phyloP scores from a whole-genome alignment of 768 basidiomycete genomes.

The Xerocomus brunneocitrinus region DNA sequence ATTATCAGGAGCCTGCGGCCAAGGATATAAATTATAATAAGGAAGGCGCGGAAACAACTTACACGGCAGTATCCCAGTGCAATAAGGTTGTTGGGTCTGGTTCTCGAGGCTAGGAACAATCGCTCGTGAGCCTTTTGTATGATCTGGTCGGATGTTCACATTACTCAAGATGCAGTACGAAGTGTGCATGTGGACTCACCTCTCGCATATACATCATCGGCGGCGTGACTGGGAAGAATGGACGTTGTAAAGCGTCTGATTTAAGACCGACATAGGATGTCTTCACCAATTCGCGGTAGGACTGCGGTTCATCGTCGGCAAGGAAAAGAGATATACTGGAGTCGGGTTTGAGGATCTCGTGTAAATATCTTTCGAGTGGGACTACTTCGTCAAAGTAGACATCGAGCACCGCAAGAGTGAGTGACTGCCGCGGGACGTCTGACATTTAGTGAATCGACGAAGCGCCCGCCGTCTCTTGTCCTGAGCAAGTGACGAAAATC shows the following conservation, averaged over 20 bases:
- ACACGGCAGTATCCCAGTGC: slow-evolving; percentile 63
- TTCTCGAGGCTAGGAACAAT: slow-evolving; percentile 39
- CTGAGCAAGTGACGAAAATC: background rate
- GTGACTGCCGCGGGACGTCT: background rate
- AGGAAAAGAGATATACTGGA: slow-evolving; percentile 3
- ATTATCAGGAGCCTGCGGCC: slow-evolving; percentile 21
- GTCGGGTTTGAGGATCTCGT: slow-evolving; percentile 30
- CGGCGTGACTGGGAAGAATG: slow-evolving; percentile 28
- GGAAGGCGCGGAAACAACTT: slow-evolving; percentile 11
- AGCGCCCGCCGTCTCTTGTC: background rate
- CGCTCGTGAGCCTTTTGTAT: slow-evolving; percentile 58
- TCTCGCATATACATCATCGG: slow-evolving; percentile 53
- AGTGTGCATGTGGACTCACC: slow-evolving; percentile 30
- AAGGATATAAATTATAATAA: background rate
- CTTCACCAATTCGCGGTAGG: slow-evolving; percentile 38
- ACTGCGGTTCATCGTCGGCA: slow-evolving; percentile 19
- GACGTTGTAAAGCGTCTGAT: slow-evolving; percentile 15
- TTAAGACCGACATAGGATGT: slow-evolving; percentile 44
- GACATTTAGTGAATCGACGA: background rate
- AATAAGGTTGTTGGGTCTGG: slow-evolving; percentile 52
- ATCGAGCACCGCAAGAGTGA: slow-evolving; percentile 35
- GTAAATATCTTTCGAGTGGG: slow-evolving; percentile 37
- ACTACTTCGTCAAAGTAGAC: slow-evolving; percentile 43
- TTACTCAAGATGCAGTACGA: background rate
- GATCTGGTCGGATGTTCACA: slow-evolving; percentile 36